Percentiles rank a stretch among this genome's conserved stretches.
These are phyloP conservation scores for Chlorella vulgaris DNA, from an alignment of 139 green algal species.

Conservation along the genomic window DNA sequence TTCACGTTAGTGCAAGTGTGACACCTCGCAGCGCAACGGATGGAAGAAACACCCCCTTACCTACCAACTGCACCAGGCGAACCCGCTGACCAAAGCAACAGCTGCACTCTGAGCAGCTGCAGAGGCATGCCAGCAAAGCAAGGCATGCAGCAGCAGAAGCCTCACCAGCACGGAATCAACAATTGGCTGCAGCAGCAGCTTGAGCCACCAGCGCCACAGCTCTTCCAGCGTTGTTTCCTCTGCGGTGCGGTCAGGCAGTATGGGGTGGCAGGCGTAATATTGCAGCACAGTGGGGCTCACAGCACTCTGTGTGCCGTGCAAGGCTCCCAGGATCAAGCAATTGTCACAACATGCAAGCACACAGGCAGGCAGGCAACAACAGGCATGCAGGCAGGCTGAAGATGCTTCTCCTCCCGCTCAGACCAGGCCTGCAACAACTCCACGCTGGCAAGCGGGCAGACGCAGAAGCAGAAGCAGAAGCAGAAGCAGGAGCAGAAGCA, in stretches of 20 bases:
- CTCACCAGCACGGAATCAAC: conserved; percentile 18
- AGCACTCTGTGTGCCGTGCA: too few relatives aligned
- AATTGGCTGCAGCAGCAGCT: conserved; percentile 11
- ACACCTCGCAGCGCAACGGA: too few relatives aligned
- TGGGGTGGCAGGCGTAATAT: neutral
- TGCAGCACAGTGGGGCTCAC: too few relatives aligned
- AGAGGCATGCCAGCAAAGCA: neutral
- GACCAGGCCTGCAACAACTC: too few relatives aligned
- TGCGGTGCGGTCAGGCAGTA: conserved; percentile 1
- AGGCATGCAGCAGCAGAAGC: neutral
- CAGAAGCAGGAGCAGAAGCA: neutral
- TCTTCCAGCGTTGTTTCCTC: conserved; percentile 21
- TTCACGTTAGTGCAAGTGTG: too few relatives aligned
- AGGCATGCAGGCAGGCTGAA: too few relatives aligned
- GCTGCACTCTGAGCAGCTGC: neutral
- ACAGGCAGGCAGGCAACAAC: neutral
- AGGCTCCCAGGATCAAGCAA: too few relatives aligned
- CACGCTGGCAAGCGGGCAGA: too few relatives aligned
- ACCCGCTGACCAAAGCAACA: neutral
- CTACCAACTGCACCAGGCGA: too few relatives aligned
- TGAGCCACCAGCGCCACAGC: conserved; percentile 25
- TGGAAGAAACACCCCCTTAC: too few relatives aligned
- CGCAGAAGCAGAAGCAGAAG: neutral
- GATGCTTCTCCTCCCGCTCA: too few relatives aligned
- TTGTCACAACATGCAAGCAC: too few relatives aligned